Base-by-base conservation (phyloP, 2,329 filamentous ascomycete genomes). In the Microdochium paspali region DNA sequence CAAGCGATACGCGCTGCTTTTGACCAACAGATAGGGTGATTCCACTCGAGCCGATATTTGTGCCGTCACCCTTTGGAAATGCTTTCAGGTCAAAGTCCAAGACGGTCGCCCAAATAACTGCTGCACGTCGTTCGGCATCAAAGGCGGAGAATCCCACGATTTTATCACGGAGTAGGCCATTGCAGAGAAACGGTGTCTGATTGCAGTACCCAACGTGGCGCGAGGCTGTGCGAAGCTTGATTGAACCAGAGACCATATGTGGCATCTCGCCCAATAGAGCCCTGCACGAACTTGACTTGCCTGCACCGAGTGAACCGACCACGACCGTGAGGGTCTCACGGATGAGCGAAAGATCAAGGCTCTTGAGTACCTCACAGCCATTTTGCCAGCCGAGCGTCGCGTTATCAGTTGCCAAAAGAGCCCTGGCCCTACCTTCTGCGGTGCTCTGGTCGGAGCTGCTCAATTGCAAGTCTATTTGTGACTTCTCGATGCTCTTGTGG, bases 11-110 rank as follows among this genome's bases (percentile, higher is more conserved):
- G 10, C 69, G 63, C 45, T 70, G 66, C 50, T 66, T 68, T 51
- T 76, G 72, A 0, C 72, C 72, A 7, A 72, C 72, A 3, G 68
- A 72, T 0, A 76, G 58, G 4, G 62, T 65, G 44, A 72, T 61
- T 0, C 72, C 72, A 30, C 69, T 69, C 44, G 66, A 71, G 1
- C 72, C 72, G 35, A 73, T 58, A 1, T 62, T 55, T 0, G 69
- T 72, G 7, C 54, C 50, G 31, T 73, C 67, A 2, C 64, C 61
- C 2, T 59, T 47, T 1, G 62, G 53, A 15, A 74, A 54, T 9
- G 54, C 56, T 7, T 62, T 56, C 3, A 72, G 56, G 43, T 66
- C 61, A 13, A 50, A 24, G 9, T 44, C 28, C 1, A 63, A 54
- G 44, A 57, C 55, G 9, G 56, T 56, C 4, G 55, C 56, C 6